Evolutionary conservation across 208 protist genomes (phyloP).

Genomic region (Sergeia podlipaevii): DNA sequence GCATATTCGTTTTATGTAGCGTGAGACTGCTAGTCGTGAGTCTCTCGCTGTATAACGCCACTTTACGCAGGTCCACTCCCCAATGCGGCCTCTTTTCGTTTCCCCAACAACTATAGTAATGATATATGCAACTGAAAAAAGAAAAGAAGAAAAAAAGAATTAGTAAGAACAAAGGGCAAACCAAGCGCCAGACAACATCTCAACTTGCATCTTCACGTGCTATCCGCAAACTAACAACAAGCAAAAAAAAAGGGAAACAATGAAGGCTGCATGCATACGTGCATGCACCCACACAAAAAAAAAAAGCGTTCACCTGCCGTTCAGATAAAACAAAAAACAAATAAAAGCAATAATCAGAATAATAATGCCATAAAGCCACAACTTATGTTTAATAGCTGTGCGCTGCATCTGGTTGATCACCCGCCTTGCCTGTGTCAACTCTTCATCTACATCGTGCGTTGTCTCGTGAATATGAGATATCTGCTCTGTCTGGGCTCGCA

Average conservation of each 20-base stretch:
- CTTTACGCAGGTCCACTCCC: no score
- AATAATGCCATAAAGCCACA: constrained; percentile 46
- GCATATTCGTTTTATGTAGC: no score
- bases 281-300: no score
- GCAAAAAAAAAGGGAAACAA: no score
- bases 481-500: constrained; percentile 64
- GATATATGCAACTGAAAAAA: no score
- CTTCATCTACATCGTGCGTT: constrained; percentile 52
- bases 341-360: constrained; percentile 36
- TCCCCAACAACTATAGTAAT: no score
- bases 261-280: background rate
- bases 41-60: no score
- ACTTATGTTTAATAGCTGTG: constrained; percentile 57
- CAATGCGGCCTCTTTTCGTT: no score
- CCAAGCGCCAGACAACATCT: background rate
- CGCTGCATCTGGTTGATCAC: constrained; percentile 69
- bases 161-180: no score
- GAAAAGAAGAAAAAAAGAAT: no score
- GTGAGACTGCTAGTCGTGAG: no score
- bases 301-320: constrained; percentile 8
- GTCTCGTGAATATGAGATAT: constrained; percentile 46
- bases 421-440: constrained; percentile 44
- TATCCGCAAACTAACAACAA: no score
- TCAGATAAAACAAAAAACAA: constrained; percentile 29
- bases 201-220: background rate